Percentiles rank a stretch among this genome's conserved stretches.
Conservation (phyloP, 257 asterid species). For the Gentiana macrophylla region DNA sequence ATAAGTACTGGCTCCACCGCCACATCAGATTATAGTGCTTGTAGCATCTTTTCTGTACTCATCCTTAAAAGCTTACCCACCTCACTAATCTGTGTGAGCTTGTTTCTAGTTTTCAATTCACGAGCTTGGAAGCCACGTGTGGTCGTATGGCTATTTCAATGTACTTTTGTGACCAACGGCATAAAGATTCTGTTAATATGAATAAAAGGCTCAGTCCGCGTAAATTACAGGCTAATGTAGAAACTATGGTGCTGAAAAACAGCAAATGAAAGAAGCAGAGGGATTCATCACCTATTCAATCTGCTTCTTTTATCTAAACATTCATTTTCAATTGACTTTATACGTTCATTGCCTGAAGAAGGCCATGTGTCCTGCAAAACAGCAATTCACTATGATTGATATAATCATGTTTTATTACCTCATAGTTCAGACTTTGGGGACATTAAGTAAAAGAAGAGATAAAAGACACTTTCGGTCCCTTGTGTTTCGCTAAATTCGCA, state of each 20-base stretch:
- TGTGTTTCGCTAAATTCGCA: too few relatives aligned
- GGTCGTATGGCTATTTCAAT: slow-evolving; percentile 70
- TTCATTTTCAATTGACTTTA: slow-evolving; percentile 46
- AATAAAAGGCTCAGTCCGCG: background rate
- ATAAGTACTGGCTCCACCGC: too few relatives aligned
- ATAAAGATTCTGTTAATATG: slow-evolving; percentile 34
- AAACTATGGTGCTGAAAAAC: background rate
- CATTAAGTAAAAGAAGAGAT: too few relatives aligned
- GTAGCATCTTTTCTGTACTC: too few relatives aligned
- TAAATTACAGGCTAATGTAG: background rate
- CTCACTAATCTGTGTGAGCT: slow-evolving; percentile 67
- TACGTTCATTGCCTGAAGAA: slow-evolving; percentile 21
- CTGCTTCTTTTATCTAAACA: slow-evolving; percentile 41
- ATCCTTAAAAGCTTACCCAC: slow-evolving; percentile 20
- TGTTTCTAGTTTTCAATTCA: slow-evolving; percentile 50
- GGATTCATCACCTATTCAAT: slow-evolving; percentile 37
- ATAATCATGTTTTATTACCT: too few relatives aligned
- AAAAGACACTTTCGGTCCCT: too few relatives aligned
- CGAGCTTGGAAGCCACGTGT: slow-evolving; percentile 63
- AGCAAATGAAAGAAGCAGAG: background rate
- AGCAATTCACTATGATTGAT: too few relatives aligned
- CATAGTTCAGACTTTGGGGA: too few relatives aligned
- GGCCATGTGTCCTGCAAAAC: slow-evolving; percentile 41
- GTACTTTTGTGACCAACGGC: slow-evolving; percentile 66
- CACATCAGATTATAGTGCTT: too few relatives aligned